Conservation (phyloP, 106 monocot species). For the Ottelia alismoides region DNA sequence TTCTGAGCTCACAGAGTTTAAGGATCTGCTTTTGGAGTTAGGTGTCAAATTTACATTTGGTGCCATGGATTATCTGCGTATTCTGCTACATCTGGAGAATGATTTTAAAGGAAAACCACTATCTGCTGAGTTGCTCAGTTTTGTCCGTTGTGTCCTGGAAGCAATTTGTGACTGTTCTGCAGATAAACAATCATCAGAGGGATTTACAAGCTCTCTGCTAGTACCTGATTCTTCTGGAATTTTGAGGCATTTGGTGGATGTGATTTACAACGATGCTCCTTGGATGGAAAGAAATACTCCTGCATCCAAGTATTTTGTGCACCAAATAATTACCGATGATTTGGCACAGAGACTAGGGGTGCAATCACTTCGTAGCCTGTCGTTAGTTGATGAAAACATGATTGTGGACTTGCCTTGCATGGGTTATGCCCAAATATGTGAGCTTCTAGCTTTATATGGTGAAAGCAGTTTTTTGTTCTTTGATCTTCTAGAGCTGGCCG, state of each 20-base stretch:
- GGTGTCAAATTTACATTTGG: slow-evolving; percentile 79
- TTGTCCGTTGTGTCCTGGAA: slow-evolving; percentile 82
- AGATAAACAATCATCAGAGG: slow-evolving; percentile 30
- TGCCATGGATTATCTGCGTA: slow-evolving; percentile 56
- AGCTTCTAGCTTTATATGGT: slow-evolving; percentile 72
- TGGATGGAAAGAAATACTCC: slow-evolving; percentile 63
- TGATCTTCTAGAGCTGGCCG: slow-evolving; percentile 91
- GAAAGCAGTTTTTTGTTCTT: slow-evolving; percentile 58
- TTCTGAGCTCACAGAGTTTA: slow-evolving; percentile 72
- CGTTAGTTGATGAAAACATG: slow-evolving; percentile 70
- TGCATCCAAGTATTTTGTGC: slow-evolving; percentile 45
- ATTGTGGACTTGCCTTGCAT: slow-evolving; percentile 73
- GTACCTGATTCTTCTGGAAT: slow-evolving; percentile 75
- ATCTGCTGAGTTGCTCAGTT: slow-evolving; percentile 72
- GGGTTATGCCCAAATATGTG: slow-evolving; percentile 73
- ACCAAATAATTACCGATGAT: slow-evolving; percentile 64
- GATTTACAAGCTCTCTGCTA: slow-evolving; percentile 38
- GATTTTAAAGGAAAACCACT: slow-evolving; percentile 64
- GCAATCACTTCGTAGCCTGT: slow-evolving; percentile 60
- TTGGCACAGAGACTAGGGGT: slow-evolving; percentile 69
- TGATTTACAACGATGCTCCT: slow-evolving; percentile 96
- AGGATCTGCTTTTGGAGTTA: slow-evolving; percentile 48
- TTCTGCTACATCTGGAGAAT: slow-evolving; percentile 39
- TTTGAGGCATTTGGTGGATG: slow-evolving; percentile 35
- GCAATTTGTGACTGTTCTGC: slow-evolving; percentile 57